Evolutionary conservation across 306 rosid species (phyloP).

Genomic region (Astragalus glycyphyllos): DNA sequence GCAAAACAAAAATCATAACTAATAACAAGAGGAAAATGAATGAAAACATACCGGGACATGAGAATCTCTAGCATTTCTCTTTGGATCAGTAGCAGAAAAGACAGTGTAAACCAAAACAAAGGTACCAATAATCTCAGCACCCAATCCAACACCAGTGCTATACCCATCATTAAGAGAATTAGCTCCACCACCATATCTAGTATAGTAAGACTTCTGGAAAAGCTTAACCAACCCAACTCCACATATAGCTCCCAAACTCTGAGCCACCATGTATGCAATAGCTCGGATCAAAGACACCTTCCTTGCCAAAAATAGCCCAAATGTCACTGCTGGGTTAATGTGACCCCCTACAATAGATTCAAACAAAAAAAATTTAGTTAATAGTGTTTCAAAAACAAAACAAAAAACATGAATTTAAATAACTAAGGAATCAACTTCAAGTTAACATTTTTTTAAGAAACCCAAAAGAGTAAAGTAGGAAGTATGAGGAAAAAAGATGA

Average conservation of each 20-base stretch:
- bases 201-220: conserved; percentile 61
- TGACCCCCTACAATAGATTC: conserved; percentile 75
- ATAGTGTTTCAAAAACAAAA: neutral
- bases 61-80: conserved; percentile 89
- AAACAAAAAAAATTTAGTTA: neutral
- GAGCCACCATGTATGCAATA: conserved; percentile 85
- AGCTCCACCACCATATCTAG: conserved; percentile 76
- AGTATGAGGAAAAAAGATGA: neutral
- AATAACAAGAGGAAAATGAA: neutral
- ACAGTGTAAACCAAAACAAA: conserved; percentile 90
- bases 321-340: conserved; percentile 96
- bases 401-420: too few relatives aligned
- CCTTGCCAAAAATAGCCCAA: conserved; percentile 92
- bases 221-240: conserved; percentile 93
- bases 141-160: conserved; percentile 68
- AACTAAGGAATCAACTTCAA: neutral
- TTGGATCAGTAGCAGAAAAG: conserved; percentile 95
- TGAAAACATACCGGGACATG: conserved; percentile 76
- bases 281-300: conserved; percentile 87
- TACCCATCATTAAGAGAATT: conserved; percentile 60
- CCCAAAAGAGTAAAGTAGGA: conserved; percentile 10
- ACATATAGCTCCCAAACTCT: conserved; percentile 85
- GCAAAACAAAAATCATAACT: neutral
- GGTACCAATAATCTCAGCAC: conserved; percentile 89
- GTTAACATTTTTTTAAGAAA: neutral